Evolutionary conservation across 768 basidiomycete species (phyloP), one percentile per base, ranked within the genome.

Genomic region (Suillus subalutaceus): DNA sequence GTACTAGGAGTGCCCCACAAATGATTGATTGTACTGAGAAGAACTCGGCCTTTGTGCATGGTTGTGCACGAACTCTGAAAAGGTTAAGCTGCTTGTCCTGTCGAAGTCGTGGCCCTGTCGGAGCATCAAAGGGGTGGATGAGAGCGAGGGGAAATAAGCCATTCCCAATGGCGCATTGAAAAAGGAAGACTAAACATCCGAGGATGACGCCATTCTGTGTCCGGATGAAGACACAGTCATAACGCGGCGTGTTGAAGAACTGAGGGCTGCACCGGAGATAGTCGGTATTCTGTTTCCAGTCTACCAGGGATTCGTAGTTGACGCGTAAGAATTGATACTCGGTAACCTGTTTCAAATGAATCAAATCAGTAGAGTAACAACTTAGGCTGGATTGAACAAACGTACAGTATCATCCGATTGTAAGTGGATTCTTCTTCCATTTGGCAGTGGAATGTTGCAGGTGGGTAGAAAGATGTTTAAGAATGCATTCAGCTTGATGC

Each of bases 161-260:
- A 13, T 67, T 50, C 26, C 53, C 66, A 30, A 74, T 50, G 1
- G 15, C 18, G 23, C 64, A 68, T 13, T 65, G 66, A 56, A 76
- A 76, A 26, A 26, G 18, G 37, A 68, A 67, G 2, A 70, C 16
- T 5, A 74, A 64, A 16, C 66, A 59, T 6, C 63, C 73, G 67
- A 77, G 72, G 15, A 61, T 65, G 40, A 66, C 62, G 12, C 57
- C 3, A 0, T 41, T 55, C 3, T 61, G 20, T 2, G 69, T 69
- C 7, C 75, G n/a, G 44, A 78, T 56, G 37, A 80, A 66, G 18
- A 79, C 73, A 60, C 41, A 75, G 64, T 77, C 74, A 64, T 73
- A 78, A 2, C 67, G 72, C 10, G 75, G 72, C 0, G 59, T 26
- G 8, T 69, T 53, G 59, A 75, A 71, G 64, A 80, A 81, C 0